Conservation (phyloP, 495 filamentous ascomycete genomes). For the Trichoderma erinaceum region DNA sequence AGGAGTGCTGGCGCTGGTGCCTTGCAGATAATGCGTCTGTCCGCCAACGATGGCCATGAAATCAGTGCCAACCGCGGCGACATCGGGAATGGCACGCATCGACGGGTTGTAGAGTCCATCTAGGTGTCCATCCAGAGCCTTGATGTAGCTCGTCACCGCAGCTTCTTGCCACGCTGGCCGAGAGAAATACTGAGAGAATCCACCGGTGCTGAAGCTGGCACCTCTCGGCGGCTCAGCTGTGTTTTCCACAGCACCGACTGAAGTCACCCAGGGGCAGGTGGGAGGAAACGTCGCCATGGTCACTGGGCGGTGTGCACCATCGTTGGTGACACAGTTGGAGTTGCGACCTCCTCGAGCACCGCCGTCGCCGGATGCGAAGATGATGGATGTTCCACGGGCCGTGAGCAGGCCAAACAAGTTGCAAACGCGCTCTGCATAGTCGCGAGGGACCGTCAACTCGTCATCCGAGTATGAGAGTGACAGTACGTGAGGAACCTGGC, state of each 20-base stretch:
- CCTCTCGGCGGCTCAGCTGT: slow-evolving; percentile 51
- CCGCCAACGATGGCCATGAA: slow-evolving; percentile 34
- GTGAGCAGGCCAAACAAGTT: slow-evolving; percentile 67
- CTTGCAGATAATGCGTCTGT: slow-evolving; percentile 28
- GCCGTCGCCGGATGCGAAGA: slow-evolving; percentile 69
- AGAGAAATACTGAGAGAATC: slow-evolving; percentile 65
- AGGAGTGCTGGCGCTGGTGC: slow-evolving; percentile 37
- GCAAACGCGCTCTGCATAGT: slow-evolving; percentile 61
- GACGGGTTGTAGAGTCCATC: slow-evolving; percentile 47
- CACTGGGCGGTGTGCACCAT: slow-evolving; percentile 52
- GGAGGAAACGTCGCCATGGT: slow-evolving; percentile 69
- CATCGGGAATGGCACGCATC: slow-evolving; percentile 70
- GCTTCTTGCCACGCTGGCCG: slow-evolving; percentile 59
- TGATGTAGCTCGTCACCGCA: slow-evolving; percentile 51
- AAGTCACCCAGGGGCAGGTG: slow-evolving; percentile 74
- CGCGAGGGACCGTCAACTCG: slow-evolving; percentile 55
- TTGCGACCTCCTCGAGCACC: slow-evolving; percentile 50
- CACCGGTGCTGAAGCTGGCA: slow-evolving; percentile 55
- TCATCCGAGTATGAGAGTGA: slow-evolving; percentile 70
- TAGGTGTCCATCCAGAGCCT: slow-evolving; percentile 38
- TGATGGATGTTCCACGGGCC: slow-evolving; percentile 62
- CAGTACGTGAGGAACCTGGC: slow-evolving; percentile 64
- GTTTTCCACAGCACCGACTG: slow-evolving; percentile 63
- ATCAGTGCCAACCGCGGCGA: slow-evolving; percentile 39
- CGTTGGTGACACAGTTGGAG: slow-evolving; percentile 56